Evolutionary conservation across 768 basidiomycete species (phyloP).

Genomic region (Lactifluus hygrophoroides): DNA sequence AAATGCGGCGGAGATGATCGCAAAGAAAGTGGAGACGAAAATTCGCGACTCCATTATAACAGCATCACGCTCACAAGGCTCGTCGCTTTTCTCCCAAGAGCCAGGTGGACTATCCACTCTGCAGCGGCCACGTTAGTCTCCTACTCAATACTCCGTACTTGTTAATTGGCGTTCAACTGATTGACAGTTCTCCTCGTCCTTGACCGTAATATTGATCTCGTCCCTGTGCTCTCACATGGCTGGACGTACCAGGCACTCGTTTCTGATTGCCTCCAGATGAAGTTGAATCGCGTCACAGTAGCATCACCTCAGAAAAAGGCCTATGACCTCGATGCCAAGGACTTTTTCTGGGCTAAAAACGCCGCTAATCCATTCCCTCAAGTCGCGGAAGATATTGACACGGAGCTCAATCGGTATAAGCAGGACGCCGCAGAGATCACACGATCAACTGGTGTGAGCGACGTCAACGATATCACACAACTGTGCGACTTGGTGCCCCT

Average conservation of each 20-base stretch:
- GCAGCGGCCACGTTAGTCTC: constrained; percentile 70
- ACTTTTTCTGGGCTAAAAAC: constrained; percentile 98
- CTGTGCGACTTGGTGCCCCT: constrained; percentile 47
- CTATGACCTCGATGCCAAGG: constrained; percentile 95
- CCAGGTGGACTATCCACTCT: constrained; percentile 76
- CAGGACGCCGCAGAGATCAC: constrained; percentile 96
- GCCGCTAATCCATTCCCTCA: constrained; percentile 96
- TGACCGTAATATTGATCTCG: constrained; percentile 91
- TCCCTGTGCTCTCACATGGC: constrained; percentile 89
- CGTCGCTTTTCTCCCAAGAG: constrained; percentile 71
- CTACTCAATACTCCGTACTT: background rate
- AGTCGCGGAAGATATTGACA: constrained; percentile 95
- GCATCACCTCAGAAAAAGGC: constrained; percentile 67
- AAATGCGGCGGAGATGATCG: constrained; percentile 99
- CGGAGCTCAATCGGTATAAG: constrained; percentile 87
- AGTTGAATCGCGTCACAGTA: constrained; percentile 89
- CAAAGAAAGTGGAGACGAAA: constrained; percentile 87
- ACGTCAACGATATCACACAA: constrained; percentile 91
- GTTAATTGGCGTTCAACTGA: constrained; percentile 7
- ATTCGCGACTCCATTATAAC: constrained; percentile 78
- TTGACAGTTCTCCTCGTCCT: constrained; percentile 78
- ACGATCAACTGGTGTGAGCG: constrained; percentile 89
- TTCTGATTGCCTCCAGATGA: constrained; percentile 95
- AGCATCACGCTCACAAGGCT: constrained; percentile 50
- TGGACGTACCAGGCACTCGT: constrained; percentile 99